Evolutionary conservation across 176 grass and related monocot species (phyloP), one percentile per base, ranked within the genome.

Genomic region (Thinopyrum elongatum): DNA sequence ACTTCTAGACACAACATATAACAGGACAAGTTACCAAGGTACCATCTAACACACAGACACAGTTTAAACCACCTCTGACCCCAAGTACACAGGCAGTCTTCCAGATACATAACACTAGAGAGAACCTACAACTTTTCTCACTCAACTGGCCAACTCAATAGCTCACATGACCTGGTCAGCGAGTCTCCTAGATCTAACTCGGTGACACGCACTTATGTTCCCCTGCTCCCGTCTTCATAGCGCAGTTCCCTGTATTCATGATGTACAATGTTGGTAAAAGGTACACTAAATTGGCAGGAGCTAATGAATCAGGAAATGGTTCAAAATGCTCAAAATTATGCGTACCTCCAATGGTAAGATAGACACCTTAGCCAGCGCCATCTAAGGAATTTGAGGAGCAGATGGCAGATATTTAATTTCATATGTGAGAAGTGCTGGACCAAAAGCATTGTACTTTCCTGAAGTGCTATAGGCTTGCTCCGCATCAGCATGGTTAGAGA

Each of bases 391-490:
- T 82, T 90, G 86, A 59, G 73, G 75, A 63, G 26, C 16, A 7
- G 72, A 28, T 73, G 83, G 47, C 85, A 85, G 62, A 82, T 82
- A 94, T 76, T 87, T 80, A 66, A 93, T 76, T 61, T 87, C 86
- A 81, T 86, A 92, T 23, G 58, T 92, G 77, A 90, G 61, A 87
- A 84, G 77, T 2, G 89, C 77, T 67, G 83, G 85, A 63, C 92
- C 90, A 85, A 94, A 94, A 10, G 69, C 85, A 11, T 63, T 87
- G 65, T 81, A 79, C 77, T 89, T 90, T 79, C 80, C 92, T 17
- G 86, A 78, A 85, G 80, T 97, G 71, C 77, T 92, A 59, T 65
- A 83, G 31, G 88, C 92, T 31, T 13, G 35, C 72, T 91, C 92
- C 7, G 89, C 92, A 84, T 92, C 92, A 70, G 74, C 60, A 25